Conservation (phyloP, 1,284 basidiomycete species). For the Athelia psychrophila region DNA sequence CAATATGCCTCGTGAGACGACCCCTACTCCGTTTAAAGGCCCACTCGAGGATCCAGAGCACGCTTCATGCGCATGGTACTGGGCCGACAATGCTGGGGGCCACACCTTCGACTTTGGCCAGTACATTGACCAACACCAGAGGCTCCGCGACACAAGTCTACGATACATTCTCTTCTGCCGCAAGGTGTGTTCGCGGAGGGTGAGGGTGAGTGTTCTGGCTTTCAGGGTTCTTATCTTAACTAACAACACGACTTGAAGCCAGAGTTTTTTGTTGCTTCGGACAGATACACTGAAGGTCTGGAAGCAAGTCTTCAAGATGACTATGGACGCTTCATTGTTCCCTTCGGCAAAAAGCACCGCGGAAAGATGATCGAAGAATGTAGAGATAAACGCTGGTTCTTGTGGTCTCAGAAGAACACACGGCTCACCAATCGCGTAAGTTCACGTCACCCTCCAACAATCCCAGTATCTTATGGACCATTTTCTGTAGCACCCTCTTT, state of each 20-base stretch:
- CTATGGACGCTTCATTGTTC: constrained; percentile 13
- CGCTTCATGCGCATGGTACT: background rate
- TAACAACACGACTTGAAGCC: background rate
- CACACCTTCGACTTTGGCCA: background rate
- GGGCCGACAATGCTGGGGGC: background rate
- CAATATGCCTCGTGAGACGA: background rate
- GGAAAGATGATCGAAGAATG: constrained; percentile 12
- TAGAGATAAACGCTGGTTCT: constrained; percentile 14
- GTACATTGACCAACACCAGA: background rate
- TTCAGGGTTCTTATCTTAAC: too few species aligned
- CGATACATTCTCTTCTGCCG: background rate
- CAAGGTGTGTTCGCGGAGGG: background rate
- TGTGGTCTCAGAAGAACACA: constrained; percentile 5
- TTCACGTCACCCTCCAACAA: background rate
- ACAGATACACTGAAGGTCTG: constrained; percentile 11
- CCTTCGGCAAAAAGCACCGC: constrained; percentile 14
- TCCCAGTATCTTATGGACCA: background rate
- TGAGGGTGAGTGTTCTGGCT: background rate
- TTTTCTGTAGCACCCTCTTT: constrained; percentile 8
- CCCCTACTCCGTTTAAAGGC: background rate
- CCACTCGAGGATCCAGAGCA: background rate
- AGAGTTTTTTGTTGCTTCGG: constrained; percentile 6
- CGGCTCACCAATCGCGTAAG: constrained; percentile 8
- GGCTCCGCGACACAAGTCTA: background rate
- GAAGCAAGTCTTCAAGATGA: constrained; percentile 2